Base-by-base conservation (phyloP, 2,329 filamentous ascomycete genomes). In the Didymosphaeria variabile region DNA sequence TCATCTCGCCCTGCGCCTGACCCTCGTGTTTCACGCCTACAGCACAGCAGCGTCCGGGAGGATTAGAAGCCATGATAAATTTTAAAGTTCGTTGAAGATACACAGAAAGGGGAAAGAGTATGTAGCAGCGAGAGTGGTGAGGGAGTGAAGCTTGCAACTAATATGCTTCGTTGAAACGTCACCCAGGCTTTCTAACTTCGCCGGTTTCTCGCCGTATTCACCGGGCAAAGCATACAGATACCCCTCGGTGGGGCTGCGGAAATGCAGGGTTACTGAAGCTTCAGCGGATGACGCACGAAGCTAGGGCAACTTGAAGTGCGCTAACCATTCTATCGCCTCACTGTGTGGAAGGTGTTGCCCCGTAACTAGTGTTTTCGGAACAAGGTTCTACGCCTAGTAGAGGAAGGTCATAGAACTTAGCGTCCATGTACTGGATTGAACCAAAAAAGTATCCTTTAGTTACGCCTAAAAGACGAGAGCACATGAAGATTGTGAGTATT, bases 11-110 rank as follows among this genome's bases (percentile, higher is more conserved):
- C 19, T 72, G 69, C 15, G 84, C 76, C 42, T 73, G 79, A 59
- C 84, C 85, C 68, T 85, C 79, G 65, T 86, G 85, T 74, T 82
- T 84, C 72, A 86, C 72, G 78, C 82, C 83, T 58, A 77, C 65
- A 63, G 79, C 73, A 67, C 83, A 85, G 77, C 83, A 85, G 52
- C 77, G 67, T 59, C 73, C 78, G 47, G 82, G 80, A n/a, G 82
- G 79, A 67, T 85, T 78, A 45, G 84, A 86, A 23, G 84, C 78
- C 84, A 86, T 86, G 1, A 8, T 29, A 8, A 7, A 12, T 4
- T 56, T n/a, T 59, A 40, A 1, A 21, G 2, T 21, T 23, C 15
- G 26, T 13, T 44, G 42, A 8, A 21, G 56, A 2, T 51, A 21
- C 23, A 46, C 12, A 47, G 52, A 36, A 9, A 34, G 29, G 12